Percentiles rank a stretch among this genome's conserved stretches.
These are phyloP conservation scores for Podospora anserina DNA, from an alignment of 495 filamentous ascomycete species.

Conservation along the genomic window DNA sequence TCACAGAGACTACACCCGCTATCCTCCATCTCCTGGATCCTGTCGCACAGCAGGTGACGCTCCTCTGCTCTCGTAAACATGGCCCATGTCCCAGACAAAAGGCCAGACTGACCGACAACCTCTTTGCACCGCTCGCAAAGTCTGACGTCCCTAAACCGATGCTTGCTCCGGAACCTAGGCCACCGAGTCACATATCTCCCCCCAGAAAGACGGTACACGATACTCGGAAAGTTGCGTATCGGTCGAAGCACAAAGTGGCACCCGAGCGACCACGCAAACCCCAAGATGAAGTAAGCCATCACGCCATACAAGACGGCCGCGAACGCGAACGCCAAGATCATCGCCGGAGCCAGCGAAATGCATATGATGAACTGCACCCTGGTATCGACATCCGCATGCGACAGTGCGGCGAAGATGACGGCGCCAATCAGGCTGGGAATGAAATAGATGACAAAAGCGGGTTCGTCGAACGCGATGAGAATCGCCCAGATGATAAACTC, in stretches of 20 bases:
- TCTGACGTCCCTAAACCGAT: background rate
- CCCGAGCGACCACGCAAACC: too few relatives aligned
- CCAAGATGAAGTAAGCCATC: background rate
- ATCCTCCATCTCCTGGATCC: background rate
- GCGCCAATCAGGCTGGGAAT: background rate
- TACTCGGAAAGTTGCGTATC: background rate
- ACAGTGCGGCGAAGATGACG: background rate
- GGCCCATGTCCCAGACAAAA: background rate
- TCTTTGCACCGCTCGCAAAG: background rate
- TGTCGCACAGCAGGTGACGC: background rate
- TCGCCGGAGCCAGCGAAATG: background rate
- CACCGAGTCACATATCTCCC: background rate
- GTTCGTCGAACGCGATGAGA: background rate
- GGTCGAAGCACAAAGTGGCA: background rate
- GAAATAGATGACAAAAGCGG: background rate
- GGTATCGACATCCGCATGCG: background rate
- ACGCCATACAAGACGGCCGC: background rate
- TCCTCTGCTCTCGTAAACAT: background rate
- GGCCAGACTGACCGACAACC: background rate
- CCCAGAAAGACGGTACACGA: background rate
- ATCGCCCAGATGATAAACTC: background rate
- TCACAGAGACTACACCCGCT: background rate
- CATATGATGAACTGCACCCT: background rate
- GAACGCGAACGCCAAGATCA: background rate
- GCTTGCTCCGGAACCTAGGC: background rate